A percentile compares a stretch with the other conserved stretches of the same genome.
These are phyloP conservation scores for Protomyces inundatus DNA, from an alignment of 1,139 yeast species.

Conservation along the genomic window DNA sequence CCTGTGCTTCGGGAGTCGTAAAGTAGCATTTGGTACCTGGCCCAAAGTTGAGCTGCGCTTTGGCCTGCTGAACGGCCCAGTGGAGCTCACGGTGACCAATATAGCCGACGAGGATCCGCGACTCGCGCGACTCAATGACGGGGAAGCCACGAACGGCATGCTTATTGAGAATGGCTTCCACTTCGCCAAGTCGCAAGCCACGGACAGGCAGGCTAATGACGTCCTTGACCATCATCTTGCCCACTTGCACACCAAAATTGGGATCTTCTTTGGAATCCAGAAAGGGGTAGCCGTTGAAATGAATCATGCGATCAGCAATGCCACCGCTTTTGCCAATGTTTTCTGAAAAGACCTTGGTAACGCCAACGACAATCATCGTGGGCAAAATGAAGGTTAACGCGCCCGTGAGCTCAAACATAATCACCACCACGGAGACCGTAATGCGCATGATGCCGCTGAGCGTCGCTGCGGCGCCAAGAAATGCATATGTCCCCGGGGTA, in stretches of 20 bases:
- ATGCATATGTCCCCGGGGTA: slow-evolving; percentile 92
- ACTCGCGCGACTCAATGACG: slow-evolving; percentile 39
- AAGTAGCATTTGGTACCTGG: slow-evolving; percentile 33
- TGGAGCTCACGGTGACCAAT: slow-evolving; percentile 40
- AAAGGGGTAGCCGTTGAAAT: slow-evolving; percentile 80
- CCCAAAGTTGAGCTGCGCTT: slow-evolving; percentile 22
- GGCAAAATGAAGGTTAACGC: slow-evolving; percentile 88
- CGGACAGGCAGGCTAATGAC: slow-evolving; percentile 49
- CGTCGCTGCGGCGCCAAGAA: slow-evolving; percentile 96
- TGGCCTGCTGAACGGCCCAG: slow-evolving; percentile 33
- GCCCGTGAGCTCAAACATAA: slow-evolving; percentile 95
- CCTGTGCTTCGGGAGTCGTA: slow-evolving; percentile 30
- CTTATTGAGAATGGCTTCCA: slow-evolving; percentile 41
- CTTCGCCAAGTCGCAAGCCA: slow-evolving; percentile 39
- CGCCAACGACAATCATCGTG: slow-evolving; percentile 91
- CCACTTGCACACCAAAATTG: slow-evolving; percentile 51
- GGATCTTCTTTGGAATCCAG: slow-evolving; percentile 71
- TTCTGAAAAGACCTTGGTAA: slow-evolving; percentile 74
- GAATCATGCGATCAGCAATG: slow-evolving; percentile 91
- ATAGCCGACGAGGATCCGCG: slow-evolving; percentile 32
- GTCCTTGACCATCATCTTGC: slow-evolving; percentile 60
- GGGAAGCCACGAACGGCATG: slow-evolving; percentile 55
- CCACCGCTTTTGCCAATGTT: slow-evolving; percentile 82
- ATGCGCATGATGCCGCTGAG: slow-evolving; percentile 88
- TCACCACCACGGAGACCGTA: slow-evolving; percentile 87